Evolutionary conservation across 2,329 filamentous ascomycete species (phyloP), one percentile per base, ranked within the genome.

Genomic region (Purpureocillium takamizusanense): DNA sequence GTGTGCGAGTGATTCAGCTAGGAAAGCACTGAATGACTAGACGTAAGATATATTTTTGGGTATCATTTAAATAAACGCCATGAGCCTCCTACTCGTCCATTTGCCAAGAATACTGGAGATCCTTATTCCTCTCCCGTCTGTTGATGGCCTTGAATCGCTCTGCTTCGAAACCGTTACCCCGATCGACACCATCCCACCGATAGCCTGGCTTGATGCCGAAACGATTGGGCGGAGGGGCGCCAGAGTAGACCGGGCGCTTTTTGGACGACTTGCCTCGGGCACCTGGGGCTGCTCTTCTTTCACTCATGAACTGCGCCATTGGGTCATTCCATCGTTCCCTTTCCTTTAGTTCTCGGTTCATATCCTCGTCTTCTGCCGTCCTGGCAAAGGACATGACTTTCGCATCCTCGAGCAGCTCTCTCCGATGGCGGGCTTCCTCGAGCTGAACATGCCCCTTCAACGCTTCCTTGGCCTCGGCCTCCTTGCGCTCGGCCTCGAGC

Each of bases 181-280:
- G 73, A 67, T 98, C 92, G 14, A 98, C 92, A 6, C 94, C 92
- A 68, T 98, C 92, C 92, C 92, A 98, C 47, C 86, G 72, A 65
- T 94, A 87, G 0, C 92, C 94, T 0, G 92, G 92, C 43, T 82
- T 73, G 44, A 98, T 97, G 1, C 86, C 86, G 64, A 97, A 97
- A 15, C 92, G 74, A 69, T 98, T 98, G 33, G 92, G 92, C 53
- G 85, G 75, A 40, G 83, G 85, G 0, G 81, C 74, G 0, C 90
- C 92, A 43, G 78, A 67, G 57, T 97, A 98, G 4, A 84, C 57
- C 4, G 83, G 86, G 47, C 74, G 78, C 12, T 62, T 59, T 40
- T 61, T 67, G 9, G 57, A 51, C 31, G 52, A 51, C 40, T 49
- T 61, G 37, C 51, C 51, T 39, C 53, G 56, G n/a, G 40, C 51